Conservation (phyloP, 2,329 filamentous ascomycete genomes). For the Fusarium pilosicola region DNA sequence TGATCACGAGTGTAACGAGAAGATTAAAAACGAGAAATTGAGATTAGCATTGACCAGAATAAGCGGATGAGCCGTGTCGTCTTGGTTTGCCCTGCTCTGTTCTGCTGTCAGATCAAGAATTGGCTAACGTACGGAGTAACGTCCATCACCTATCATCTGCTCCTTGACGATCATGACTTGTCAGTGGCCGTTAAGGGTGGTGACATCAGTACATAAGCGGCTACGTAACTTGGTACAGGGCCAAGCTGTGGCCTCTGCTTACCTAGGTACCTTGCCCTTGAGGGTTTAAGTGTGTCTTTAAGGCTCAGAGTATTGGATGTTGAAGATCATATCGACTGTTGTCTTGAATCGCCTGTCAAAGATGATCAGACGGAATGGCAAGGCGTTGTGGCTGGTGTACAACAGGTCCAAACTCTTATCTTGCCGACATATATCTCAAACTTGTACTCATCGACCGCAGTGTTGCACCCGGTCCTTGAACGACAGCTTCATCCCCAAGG, state of each 20-base stretch:
- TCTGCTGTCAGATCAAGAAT: conserved; percentile 33
- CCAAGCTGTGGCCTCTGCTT: conserved; percentile 18
- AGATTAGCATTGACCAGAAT: neutral
- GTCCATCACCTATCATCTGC: neutral
- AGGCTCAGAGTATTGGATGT: conserved; percentile 7
- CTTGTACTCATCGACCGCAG: neutral
- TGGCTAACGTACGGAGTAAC: neutral
- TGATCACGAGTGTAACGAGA: neutral
- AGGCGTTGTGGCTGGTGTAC: conserved; percentile 15
- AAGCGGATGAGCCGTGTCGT: conserved; percentile 2
- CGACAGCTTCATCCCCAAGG: neutral
- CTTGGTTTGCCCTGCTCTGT: neutral
- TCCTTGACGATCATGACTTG: conserved; percentile 19
- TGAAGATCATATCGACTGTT: neutral
- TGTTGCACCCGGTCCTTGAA: conserved; percentile 3
- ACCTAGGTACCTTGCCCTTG: conserved; percentile 23
- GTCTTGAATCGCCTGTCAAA: conserved; percentile 7
- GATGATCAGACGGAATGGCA: conserved; percentile 9
- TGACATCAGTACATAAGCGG: conserved; percentile 31
- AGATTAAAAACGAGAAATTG: neutral
- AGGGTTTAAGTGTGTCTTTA: conserved; percentile 7
- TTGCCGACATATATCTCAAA: conserved; percentile 2
- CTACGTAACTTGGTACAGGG: conserved; percentile 13
- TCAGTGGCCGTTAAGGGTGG: conserved; percentile 22
- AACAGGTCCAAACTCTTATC: conserved; percentile 9